A percentile compares a stretch with the other conserved stretches of the same genome.
Evolutionary conservation across 495 filamentous ascomycete genomes (phyloP).

Genomic region (Daldinia bambusicola): DNA sequence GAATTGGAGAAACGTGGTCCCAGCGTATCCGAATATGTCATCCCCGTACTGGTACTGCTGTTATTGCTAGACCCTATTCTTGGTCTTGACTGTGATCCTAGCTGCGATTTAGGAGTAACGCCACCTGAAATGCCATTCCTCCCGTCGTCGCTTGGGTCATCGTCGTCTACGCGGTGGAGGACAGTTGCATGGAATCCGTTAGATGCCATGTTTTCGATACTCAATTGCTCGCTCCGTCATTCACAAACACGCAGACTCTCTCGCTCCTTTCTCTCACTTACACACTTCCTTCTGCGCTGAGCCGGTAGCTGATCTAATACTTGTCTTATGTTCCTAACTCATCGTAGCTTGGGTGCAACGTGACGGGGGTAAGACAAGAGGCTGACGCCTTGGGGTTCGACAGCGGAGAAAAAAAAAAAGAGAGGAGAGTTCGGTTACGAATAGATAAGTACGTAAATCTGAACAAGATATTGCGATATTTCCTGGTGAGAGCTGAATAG

Average conservation of each 20-base stretch:
- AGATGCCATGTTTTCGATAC: constrained; percentile 49
- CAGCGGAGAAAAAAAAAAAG: neutral
- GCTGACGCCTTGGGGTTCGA: constrained; percentile 10
- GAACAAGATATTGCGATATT: constrained; percentile 1
- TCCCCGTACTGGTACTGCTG: constrained; percentile 10
- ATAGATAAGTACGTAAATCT: constrained; percentile 9
- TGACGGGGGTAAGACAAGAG: constrained; percentile 16
- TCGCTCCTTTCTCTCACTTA: constrained; percentile 13
- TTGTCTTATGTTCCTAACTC: constrained; percentile 38
- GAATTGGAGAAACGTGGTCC: constrained; percentile 47
- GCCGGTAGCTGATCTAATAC: constrained; percentile 23
- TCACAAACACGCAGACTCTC: neutral
- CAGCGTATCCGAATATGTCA: constrained; percentile 43
- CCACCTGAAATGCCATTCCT: constrained; percentile 17
- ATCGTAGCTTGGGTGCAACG: constrained; percentile 37
- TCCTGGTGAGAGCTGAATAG: neutral
- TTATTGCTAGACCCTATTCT: constrained; percentile 33
- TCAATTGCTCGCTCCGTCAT: constrained; percentile 11
- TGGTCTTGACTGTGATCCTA: constrained; percentile 32
- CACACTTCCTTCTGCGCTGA: constrained; percentile 22
- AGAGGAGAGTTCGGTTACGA: neutral
- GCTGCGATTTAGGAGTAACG: constrained; percentile 21
- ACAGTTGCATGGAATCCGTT: constrained; percentile 58
- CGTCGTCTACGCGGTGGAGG: constrained; percentile 55
- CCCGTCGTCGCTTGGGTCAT: constrained; percentile 52